A percentile compares a stretch with the other conserved stretches of the same genome.
Conservation (phyloP, 257 asterid genomes). For the Eustoma russellianum region DNA sequence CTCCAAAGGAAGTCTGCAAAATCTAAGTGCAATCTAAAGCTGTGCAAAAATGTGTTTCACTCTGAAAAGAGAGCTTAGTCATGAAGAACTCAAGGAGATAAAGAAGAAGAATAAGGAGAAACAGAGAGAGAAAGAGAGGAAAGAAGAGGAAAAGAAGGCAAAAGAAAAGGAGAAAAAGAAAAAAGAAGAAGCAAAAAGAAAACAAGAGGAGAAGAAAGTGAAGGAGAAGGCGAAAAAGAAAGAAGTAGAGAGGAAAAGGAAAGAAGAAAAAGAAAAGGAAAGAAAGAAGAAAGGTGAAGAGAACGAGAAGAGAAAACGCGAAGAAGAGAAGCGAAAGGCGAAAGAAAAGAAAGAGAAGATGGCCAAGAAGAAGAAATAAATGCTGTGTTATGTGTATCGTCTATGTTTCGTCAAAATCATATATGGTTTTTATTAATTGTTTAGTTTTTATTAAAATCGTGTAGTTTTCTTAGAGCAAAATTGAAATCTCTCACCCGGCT, state of each 20-base stretch:
- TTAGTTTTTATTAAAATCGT: too few relatives aligned
- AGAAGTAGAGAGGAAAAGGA: background rate
- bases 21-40: too few relatives aligned
- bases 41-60: constrained; percentile 11
- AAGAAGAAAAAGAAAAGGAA: constrained; percentile 6
- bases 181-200: background rate
- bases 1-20: too few relatives aligned
- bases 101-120: constrained; percentile 7
- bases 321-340: background rate
- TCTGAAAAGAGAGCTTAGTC: constrained; percentile 13
- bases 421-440: too few relatives aligned
- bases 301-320: background rate
- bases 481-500: too few relatives aligned
- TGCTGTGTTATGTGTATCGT: too few relatives aligned
- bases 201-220: constrained; percentile 1
- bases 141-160: constrained; percentile 3
- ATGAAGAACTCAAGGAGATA: constrained; percentile 15
- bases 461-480: too few relatives aligned
- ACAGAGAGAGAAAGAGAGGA: background rate
- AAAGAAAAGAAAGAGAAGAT: background rate
- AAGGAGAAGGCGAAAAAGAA: constrained; percentile 4
- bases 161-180: constrained; percentile 15
- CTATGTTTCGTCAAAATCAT: too few relatives aligned
- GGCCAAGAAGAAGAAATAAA: background rate
- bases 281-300: constrained; percentile 3